Evolutionary conservation across 306 rosid genomes (phyloP).

Genomic region (Inga leiocalycina): DNA sequence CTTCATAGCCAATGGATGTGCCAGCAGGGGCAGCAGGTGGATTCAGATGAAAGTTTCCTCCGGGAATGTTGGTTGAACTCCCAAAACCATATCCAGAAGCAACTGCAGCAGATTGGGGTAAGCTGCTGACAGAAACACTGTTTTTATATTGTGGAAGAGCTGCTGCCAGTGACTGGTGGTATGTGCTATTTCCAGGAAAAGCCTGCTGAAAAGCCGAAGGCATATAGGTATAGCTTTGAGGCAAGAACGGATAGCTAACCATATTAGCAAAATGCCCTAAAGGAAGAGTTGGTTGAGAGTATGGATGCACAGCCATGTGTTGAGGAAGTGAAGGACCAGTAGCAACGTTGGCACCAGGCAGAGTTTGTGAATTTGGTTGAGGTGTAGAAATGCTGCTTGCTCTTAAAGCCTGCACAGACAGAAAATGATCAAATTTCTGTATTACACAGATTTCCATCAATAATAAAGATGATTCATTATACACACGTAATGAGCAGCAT

Average conservation of each 20-base stretch:
- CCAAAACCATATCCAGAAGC: conserved; percentile 94
- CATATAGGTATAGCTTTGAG: conserved; percentile 96
- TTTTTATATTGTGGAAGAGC: conserved; percentile 95
- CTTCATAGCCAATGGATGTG: conserved; percentile 85
- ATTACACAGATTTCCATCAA: conserved; percentile 12
- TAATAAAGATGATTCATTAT: background rate
- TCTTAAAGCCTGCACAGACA: conserved; percentile 68
- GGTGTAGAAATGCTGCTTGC: conserved; percentile 66
- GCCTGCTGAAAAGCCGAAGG: conserved; percentile 97
- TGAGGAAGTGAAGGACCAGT: conserved; percentile 95
- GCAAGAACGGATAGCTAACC: conserved; percentile 96
- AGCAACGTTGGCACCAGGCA: conserved; percentile 71
- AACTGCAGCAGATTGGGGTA: conserved; percentile 90
- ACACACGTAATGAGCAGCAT: background rate
- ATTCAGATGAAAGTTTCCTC: conserved; percentile 88
- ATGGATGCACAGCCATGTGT: conserved; percentile 94
- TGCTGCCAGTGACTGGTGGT: conserved; percentile 95
- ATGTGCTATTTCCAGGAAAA: conserved; percentile 90
- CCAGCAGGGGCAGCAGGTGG: conserved; percentile 75
- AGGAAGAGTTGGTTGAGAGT: conserved; percentile 91
- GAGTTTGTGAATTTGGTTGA: conserved; percentile 71
- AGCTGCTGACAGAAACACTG: conserved; percentile 91
- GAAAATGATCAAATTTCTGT: conserved; percentile 24
- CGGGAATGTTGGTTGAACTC: conserved; percentile 84
- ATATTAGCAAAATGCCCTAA: conserved; percentile 90